Base-by-base conservation (phyloP, 345 rosid genomes). In the Mallotus nudiflorus region DNA sequence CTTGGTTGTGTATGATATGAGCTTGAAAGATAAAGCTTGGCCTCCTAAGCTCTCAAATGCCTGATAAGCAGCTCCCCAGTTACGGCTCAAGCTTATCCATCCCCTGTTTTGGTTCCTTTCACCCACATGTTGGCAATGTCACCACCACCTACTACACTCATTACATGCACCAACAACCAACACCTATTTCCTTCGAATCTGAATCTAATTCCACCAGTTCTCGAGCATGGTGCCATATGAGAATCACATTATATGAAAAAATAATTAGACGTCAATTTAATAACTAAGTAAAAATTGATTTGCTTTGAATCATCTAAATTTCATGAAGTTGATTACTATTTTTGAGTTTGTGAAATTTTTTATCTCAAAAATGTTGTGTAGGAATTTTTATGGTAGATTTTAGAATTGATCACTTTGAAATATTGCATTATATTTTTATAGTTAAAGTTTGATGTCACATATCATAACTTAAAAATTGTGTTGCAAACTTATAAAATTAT, bases 41-140 rank as follows among this genome's bases (percentile, higher is more conserved):
- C 97, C 93, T 1, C 79, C 66, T 0, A 93, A 85, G 39, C 84
- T 72, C 25, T 97, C 84, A 58, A 93, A 91, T 20, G 97, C 98
- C 70, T 93, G 98, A 61, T 89, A 93, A 0, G 98, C 84, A 65
- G 97, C 98, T 50, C 98, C 96, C 96, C 97, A 91, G 49, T 93
- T 91, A 66, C 91, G 97, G 84, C 90, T 88, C 98, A 91, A 91
- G 70, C 77, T 56, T 3, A 93, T 88, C 97, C 97, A 93, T 13
- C 78, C n/a, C n/a, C 78, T 0, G 98, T 88, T 40, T 44, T 79
- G 81, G 83, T 89, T 10, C 79, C 83, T 62, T 73, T 82, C 19
- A 82, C 65, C 78, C 75, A 73, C 56, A 79, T 74, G 18, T 29
- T 19, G 0, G 64, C 63, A 28, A 82, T 75, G 66, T 77, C 71